Evolutionary conservation across 192 early-diverging fungal species (phyloP), one percentile per base, ranked within the genome.

Genomic region (Backusella tarrabulga): DNA sequence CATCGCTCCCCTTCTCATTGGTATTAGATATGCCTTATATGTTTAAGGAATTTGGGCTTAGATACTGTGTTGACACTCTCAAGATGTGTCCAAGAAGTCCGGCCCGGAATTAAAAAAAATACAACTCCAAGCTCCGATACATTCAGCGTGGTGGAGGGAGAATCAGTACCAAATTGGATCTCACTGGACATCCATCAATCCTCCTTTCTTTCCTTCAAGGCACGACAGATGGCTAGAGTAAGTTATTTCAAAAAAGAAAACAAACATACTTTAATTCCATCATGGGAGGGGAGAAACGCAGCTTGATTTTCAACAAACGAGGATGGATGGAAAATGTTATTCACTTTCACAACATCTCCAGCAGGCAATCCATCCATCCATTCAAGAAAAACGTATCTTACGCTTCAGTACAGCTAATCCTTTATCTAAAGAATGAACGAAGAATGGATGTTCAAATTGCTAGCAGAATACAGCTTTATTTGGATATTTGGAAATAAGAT

Each of bases 121-220:
- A 0, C 19, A 19, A 5, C 9, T 63, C 23, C 9, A 63, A 29
- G 23, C 21, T 29, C 56, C 56, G 56, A 63, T 11, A 63, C 9
- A 12, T 29, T 26, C 56, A 29, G 23, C 26, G 21, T 29, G 21
- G 21, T 29, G 56, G 56, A 29, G 56, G 56, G 56, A 29, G 56
- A 63, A 63, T 63, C 56, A 63, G 56, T 63, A 63, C 56, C 56
- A 63, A 63, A 63, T 63, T 63, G 23, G 56, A 63, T 63, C 56
- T 63, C 56, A 63, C 21, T 63, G 56, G 26, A 63, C 56, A 63
- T 63, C 56, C 56, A 63, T 63, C 71, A 46, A 72, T 72, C 71
- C 71, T 72, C 71, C 71, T 72, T 44, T 72, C 71, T 72, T 72
- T 72, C 71, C 71, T 72, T 72, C 71, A 72, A 72, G 71, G 71